Percentiles rank a stretch among this genome's conserved stretches.
These are phyloP conservation scores for Boletus speciosus DNA, from an alignment of 768 basidiomycete species.

Conservation along the genomic window DNA sequence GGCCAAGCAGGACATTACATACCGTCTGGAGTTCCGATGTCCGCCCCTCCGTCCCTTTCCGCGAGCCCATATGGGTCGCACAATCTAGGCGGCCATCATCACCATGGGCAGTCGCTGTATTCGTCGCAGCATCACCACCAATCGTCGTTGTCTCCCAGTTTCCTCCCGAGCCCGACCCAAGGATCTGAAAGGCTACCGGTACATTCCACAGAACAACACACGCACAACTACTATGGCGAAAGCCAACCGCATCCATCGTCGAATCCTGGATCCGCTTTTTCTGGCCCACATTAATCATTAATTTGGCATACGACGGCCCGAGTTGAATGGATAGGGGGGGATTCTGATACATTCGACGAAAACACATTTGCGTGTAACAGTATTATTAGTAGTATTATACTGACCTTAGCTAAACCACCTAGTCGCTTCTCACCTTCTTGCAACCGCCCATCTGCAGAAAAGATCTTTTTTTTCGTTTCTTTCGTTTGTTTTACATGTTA, in stretches of 20 bases:
- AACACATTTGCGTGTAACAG: slow-evolving; percentile 29
- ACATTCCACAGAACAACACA: slow-evolving; percentile 24
- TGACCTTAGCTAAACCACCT: slow-evolving; percentile 30
- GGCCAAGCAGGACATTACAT: slow-evolving; percentile 29
- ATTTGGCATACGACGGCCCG: slow-evolving; percentile 4
- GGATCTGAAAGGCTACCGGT: slow-evolving; percentile 28
- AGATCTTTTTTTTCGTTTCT: slow-evolving; percentile 13
- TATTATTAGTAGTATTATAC: slow-evolving; percentile 35
- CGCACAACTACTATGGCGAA: slow-evolving; percentile 32
- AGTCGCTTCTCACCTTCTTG: slow-evolving; percentile 32
- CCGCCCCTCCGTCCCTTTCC: slow-evolving; percentile 49
- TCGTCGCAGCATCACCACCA: slow-evolving; percentile 32
- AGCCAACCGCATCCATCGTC: slow-evolving; percentile 26
- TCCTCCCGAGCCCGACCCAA: slow-evolving; percentile 30
- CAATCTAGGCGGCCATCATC: slow-evolving; percentile 25
- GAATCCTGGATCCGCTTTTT: slow-evolving; percentile 26
- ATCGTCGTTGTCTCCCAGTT: slow-evolving; percentile 26
- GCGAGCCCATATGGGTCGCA: slow-evolving; percentile 34
- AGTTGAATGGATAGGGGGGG: slow-evolving; percentile 17
- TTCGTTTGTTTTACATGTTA: slow-evolving; percentile 21
- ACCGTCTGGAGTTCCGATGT: slow-evolving; percentile 44
- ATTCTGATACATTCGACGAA: slow-evolving; percentile 17
- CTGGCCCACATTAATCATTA: slow-evolving; percentile 32
- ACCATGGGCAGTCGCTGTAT: slow-evolving; percentile 29
- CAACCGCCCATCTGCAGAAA: slow-evolving; percentile 18